Conservation (phyloP, 441 rosid genomes). For the Erodium chrysanthum region DNA sequence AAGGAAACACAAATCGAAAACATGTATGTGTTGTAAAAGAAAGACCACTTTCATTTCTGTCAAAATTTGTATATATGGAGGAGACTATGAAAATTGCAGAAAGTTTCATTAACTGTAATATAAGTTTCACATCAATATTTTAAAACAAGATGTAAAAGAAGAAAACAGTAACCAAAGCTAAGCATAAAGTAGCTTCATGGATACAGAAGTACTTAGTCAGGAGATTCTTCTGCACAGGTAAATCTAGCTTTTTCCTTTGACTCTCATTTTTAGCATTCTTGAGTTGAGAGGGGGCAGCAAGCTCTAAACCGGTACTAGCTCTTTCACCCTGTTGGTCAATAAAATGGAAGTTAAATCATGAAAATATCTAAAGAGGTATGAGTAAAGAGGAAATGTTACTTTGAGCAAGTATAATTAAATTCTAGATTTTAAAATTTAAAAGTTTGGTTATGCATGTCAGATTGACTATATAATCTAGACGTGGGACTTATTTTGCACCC, state of each 20-base stretch:
- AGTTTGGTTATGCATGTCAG: background rate
- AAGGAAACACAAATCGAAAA: conserved; percentile 29
- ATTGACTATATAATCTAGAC: too few species aligned
- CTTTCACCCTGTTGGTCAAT: conserved; percentile 38
- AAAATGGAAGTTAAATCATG: background rate
- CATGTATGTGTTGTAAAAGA: background rate
- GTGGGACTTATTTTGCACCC: too few species aligned
- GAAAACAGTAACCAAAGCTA: background rate
- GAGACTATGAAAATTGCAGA: background rate
- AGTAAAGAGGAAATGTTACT: background rate
- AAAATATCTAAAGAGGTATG: background rate
- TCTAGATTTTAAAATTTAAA: background rate
- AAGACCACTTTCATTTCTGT: background rate
- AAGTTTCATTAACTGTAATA: background rate
- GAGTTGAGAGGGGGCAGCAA: conserved; percentile 19
- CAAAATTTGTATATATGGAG: background rate
- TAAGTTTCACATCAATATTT: background rate
- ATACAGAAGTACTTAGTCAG: conserved; percentile 90
- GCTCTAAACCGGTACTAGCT: conserved; percentile 25
- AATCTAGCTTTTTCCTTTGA: conserved; percentile 62
- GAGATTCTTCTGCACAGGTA: conserved; percentile 89
- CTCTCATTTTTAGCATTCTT: conserved; percentile 39
- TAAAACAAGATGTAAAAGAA: background rate
- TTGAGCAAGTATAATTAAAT: background rate
- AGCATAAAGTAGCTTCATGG: conserved; percentile 29